phyloP scores from a whole-genome alignment of 2,329 filamentous ascomycete genomes.

The Xylariaceae sp. region DNA sequence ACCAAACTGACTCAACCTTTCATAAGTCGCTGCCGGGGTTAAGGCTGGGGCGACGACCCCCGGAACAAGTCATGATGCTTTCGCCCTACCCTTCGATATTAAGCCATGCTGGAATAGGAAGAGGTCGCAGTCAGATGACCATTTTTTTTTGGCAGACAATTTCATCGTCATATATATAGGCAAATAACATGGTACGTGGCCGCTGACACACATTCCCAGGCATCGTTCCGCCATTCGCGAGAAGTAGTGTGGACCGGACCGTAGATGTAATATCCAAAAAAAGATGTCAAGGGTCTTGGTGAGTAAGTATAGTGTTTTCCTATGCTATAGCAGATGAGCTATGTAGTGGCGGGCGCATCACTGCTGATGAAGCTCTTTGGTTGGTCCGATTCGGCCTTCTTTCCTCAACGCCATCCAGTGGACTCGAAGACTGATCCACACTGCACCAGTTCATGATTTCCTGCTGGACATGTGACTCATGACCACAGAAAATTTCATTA shows the following conservation, averaged over 20 bases:
- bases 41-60: too few species aligned
- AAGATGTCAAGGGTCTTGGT: constrained; percentile 3
- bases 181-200: constrained; percentile 13
- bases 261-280: constrained; percentile 7
- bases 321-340: constrained; percentile 12
- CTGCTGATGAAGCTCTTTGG: constrained; percentile 4
- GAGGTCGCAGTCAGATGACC: constrained; percentile 15
- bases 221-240: constrained; percentile 9
- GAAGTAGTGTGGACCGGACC: constrained; percentile 8
- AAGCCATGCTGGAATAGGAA: constrained; percentile 10
- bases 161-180: constrained; percentile 14
- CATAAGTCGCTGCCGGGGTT: too few species aligned
- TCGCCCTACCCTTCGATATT: too few species aligned
- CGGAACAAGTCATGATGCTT: too few species aligned
- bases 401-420: constrained; percentile 6
- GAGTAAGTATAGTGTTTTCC: constrained; percentile 7
- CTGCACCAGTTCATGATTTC: too few species aligned
- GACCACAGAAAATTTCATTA: constrained; percentile 4
- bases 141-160: constrained; percentile 5
- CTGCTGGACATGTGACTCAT: neutral
- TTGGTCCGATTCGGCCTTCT: constrained; percentile 5
- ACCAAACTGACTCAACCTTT: constrained; percentile 4
- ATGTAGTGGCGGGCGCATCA: constrained; percentile 13
- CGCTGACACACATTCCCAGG: constrained; percentile 13
- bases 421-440: constrained; percentile 8